Base-by-base conservation (phyloP, 1,139 yeast genomes). In the Candida gigantensis region DNA sequence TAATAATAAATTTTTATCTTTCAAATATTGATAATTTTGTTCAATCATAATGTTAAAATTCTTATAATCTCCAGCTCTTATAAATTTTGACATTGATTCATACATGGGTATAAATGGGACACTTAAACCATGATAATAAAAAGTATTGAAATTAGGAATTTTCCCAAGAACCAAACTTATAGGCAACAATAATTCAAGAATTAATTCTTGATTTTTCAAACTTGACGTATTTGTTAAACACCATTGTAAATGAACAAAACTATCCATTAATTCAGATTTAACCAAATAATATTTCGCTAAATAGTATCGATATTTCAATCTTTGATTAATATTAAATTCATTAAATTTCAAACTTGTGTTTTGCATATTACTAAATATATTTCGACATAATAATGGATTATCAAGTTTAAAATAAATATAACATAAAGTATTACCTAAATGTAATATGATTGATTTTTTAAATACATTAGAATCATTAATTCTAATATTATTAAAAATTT, bases 341-440 rank as follows among this genome's bases (percentile, higher is more conserved):
- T 61, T 50, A 45, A 81, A 70, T 28, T 54, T 57, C 32, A 82
- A 60, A 24, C 69, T 64, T 14, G 87, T 75, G 20, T 80, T 79
- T 47, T 79, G 81, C 65, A 85, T 77, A 53, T 84, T 85, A 28
- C 87, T 75, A 56, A 84, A 84, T 31, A 86, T 84, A 51, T 84
- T 84, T 21, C 84, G 78, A 55, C 94, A 84, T 9, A 84, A 65
- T 37, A 81, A 64, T 3, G 90, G 88, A 34, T 79, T 81, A 31
- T 70, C 76, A 26, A 84, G 69, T 36, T 62, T 65, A 55, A 81
- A 82, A 55, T 86, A 86, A 1, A 79, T 63, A 43, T 74, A 68
- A 55, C 92, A 84, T 29, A 85, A 59, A 35, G 70, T 65, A 17
- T 72, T 72, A 3, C 86, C 82, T 9, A 83, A 65, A 44, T 68